Evolutionary conservation across 73 alveolate genomes (phyloP).

Genomic region (Tetrahymena thermophila): DNA sequence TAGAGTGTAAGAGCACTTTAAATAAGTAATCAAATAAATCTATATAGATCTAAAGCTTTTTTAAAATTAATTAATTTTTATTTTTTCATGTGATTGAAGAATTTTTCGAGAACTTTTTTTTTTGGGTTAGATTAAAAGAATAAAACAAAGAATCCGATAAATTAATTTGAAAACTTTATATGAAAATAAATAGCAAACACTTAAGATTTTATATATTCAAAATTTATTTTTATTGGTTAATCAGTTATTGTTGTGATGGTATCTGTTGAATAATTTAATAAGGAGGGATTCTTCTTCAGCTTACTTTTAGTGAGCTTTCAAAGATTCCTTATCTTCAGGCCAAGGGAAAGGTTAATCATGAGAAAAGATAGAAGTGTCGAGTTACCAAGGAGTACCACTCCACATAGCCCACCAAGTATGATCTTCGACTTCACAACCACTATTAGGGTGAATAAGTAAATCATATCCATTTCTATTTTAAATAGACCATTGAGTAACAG

Average conservation of each 20-base stretch:
- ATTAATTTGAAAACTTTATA: too few relatives aligned
- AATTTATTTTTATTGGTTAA: background rate
- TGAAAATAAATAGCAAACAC: background rate
- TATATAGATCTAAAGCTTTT: background rate
- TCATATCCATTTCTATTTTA: slow-evolving; percentile 45
- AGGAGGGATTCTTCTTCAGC: slow-evolving; percentile 15
- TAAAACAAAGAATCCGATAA: too few relatives aligned
- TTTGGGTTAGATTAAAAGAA: too few relatives aligned
- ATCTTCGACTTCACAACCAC: slow-evolving; percentile 57
- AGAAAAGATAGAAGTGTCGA: slow-evolving; percentile 48
- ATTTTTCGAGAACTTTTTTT: background rate
- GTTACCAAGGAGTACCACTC: slow-evolving; percentile 47
- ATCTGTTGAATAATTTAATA: background rate
- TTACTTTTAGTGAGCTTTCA: background rate
- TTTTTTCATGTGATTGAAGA: background rate
- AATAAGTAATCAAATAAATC: background rate
- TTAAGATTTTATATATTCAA: background rate
- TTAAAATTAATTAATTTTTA: too few relatives aligned
- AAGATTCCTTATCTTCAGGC: slow-evolving; percentile 11
- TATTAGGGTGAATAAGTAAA: slow-evolving; percentile 44
- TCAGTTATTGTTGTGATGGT: background rate
- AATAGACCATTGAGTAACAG: slow-evolving; percentile 35
- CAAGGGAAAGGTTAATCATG: slow-evolving; percentile 62
- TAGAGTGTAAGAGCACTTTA: background rate
- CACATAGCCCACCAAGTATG: slow-evolving; percentile 58